Base-by-base conservation (phyloP, 345 rosid species). In the Boechera stricta region DNA sequence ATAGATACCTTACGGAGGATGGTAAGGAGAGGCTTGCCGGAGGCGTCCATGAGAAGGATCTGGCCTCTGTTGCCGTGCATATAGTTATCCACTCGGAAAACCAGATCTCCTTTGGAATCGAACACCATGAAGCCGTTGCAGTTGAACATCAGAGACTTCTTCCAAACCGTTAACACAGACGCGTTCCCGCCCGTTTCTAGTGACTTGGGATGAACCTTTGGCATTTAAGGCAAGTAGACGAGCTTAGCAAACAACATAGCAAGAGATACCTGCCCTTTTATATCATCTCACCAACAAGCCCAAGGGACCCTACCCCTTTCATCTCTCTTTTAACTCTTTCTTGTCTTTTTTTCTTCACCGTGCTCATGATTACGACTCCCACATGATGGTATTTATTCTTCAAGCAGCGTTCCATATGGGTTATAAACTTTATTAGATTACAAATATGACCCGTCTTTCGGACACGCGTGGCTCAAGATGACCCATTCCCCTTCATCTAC, bases 91-190 rank as follows among this genome's bases (percentile, higher is more conserved):
- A 90, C 97, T 33, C 96, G 78, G 67, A 80, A 90, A 4, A 84
- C 82, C 4, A 92, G 85, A 76, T 86, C 77, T 4, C 96, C 96
- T 36, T 73, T 84, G 61, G 84, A 67, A 45, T 88, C 92, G 45
- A 65, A 90, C 60, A 90, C 97, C 3, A 94, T 88, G 75, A 86
- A 92, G 11, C 98, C 98, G 38, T 86, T 86, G 80, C 94, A 92
- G 77, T 87, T 92, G 82, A 92, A 91, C 24, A 90, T 86, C 63
- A 92, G 74, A 5, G 98, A 92, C 68, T 92, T 92, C 82, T 81
- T 88, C 97, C 97, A 92, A 48, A 92, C 96, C 28, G 92, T 90
- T 1, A 92, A 67, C 54, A 78, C 84, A 33, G 66, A 71, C 31
- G 70, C n/a, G 31, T 45, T 64, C 4, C 57, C 32, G 59, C 3